Percentiles rank a stretch among this genome's conserved stretches.
These are phyloP conservation scores for Coniochaeta sp. DNA, from an alignment of 2,329 filamentous ascomycete species.

Conservation along the genomic window DNA sequence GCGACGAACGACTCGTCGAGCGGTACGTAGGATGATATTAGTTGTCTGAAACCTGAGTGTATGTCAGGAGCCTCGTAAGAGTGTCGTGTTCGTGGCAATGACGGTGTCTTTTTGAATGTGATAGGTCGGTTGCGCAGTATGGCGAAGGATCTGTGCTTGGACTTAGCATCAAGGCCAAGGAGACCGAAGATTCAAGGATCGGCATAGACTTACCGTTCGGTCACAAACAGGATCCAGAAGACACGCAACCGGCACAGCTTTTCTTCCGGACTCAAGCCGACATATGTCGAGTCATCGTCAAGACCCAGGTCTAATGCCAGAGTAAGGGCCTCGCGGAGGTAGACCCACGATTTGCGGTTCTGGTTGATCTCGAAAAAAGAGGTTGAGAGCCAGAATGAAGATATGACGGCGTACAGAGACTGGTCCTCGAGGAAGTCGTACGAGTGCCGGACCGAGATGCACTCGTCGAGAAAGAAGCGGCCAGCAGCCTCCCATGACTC, in stretches of 20 bases:
- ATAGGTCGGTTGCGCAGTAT: slow-evolving; percentile 57
- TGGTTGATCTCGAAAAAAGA: slow-evolving; percentile 56
- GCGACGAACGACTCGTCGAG: slow-evolving; percentile 58
- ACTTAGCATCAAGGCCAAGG: neutral
- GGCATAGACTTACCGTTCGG: slow-evolving; percentile 39
- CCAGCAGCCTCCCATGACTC: slow-evolving; percentile 42
- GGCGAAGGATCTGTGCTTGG: slow-evolving; percentile 49
- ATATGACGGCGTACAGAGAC: slow-evolving; percentile 49
- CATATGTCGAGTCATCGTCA: slow-evolving; percentile 51
- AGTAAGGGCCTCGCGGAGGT: slow-evolving; percentile 53
- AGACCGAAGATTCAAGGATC: neutral
- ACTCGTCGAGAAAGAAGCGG: slow-evolving; percentile 50
- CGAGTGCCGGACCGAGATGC: slow-evolving; percentile 44
- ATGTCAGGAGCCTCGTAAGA: slow-evolving; percentile 45
- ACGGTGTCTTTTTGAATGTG: slow-evolving; percentile 52
- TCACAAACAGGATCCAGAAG: slow-evolving; percentile 57
- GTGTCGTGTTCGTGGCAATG: slow-evolving; percentile 42
- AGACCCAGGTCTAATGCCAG: slow-evolving; percentile 51
- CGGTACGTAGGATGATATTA: slow-evolving; percentile 54
- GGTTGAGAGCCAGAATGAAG: slow-evolving; percentile 54
- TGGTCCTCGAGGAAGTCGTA: slow-evolving; percentile 52
- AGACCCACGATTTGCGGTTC: slow-evolving; percentile 55
- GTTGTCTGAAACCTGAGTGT: slow-evolving; percentile 50
- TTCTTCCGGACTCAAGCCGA: slow-evolving; percentile 38
- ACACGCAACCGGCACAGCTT: slow-evolving; percentile 45